These are phyloP conservation scores for Pisolithus tinctorius DNA, from an alignment of 768 basidiomycete species.

Conservation along the genomic window DNA sequence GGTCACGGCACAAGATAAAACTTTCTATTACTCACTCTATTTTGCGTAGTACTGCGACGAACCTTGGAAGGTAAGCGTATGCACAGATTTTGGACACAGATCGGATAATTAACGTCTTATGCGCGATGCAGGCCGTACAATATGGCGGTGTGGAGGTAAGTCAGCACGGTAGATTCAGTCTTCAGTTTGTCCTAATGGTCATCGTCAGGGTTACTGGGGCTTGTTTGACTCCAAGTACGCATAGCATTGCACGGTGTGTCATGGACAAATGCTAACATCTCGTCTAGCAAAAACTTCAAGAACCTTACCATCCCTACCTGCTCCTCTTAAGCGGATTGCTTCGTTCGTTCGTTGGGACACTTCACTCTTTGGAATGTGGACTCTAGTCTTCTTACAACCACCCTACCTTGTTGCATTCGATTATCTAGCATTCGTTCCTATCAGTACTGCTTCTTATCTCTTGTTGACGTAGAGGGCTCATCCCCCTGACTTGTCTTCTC, in stretches of 20 bases:
- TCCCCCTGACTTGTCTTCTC: not conserved
- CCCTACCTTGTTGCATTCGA: not conserved
- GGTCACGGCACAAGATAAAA: constrained; percentile 2
- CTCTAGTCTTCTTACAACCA: not conserved
- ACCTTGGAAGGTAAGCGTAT: constrained; percentile 60
- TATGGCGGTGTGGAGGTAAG: constrained; percentile 78
- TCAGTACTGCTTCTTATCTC: not conserved
- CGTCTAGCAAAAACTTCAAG: constrained; percentile 63
- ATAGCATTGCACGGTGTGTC: not conserved
- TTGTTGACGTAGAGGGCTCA: not conserved
- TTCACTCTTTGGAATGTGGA: not conserved
- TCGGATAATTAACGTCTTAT: constrained; percentile 7
- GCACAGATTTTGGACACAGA: not conserved
- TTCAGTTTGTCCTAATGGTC: constrained; percentile 1
- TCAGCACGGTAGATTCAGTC: not conserved
- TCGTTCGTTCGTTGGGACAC: not conserved
- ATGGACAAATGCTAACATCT: constrained; percentile 6
- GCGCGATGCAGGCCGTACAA: constrained; percentile 35
- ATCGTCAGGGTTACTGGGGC: constrained; percentile 51
- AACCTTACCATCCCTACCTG: constrained; percentile 63
- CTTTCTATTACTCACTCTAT: not conserved
- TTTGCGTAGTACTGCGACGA: constrained; percentile 60
- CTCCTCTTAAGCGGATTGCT: constrained; percentile 6
- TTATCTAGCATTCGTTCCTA: not conserved
- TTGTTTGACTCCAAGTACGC: constrained; percentile 53